These are phyloP conservation scores for Suillus fuscotomentosus DNA, from an alignment of 768 basidiomycete species.

Conservation along the genomic window DNA sequence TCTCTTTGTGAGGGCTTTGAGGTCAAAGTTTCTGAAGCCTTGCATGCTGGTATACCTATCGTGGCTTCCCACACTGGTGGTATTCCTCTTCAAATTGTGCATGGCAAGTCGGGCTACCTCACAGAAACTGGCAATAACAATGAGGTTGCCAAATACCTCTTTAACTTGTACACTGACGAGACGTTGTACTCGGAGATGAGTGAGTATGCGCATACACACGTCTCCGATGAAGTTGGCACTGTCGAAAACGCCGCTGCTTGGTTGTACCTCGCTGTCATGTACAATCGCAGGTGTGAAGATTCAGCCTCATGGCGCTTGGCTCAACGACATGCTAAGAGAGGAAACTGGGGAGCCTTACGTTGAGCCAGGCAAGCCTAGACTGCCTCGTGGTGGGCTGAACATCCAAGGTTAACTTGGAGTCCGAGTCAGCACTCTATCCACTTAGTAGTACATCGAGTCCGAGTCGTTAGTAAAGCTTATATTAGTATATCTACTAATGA, in stretches of 20 bases:
- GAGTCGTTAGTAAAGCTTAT: no score
- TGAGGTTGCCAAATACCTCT: conserved; percentile 73
- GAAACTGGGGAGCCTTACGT: conserved; percentile 74
- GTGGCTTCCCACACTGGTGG: conserved; percentile 86
- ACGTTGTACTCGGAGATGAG: conserved; percentile 62
- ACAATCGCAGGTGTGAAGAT: conserved; percentile 72
- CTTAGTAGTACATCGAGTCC: no score
- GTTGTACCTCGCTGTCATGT: conserved; percentile 79
- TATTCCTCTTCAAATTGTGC: conserved; percentile 87
- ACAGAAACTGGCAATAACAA: conserved; percentile 75
- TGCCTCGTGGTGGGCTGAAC: conserved; percentile 62
- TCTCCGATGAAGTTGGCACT: conserved; percentile 82
- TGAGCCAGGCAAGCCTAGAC: conserved; percentile 63
- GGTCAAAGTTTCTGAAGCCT: conserved; percentile 95
- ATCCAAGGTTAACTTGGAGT: conserved; percentile 46
- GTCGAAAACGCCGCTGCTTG: conserved; percentile 74
- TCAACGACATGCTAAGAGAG: conserved; percentile 76
- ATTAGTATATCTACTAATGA: no score
- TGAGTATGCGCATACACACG: conserved; percentile 69
- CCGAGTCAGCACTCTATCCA: conserved; percentile 56
- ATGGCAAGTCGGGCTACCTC: conserved; percentile 88
- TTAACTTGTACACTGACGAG: conserved; percentile 75
- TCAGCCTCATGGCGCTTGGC: conserved; percentile 79
- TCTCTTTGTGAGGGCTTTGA: conserved; percentile 96
- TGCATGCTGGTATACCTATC: conserved; percentile 86